Evolutionary conservation across 1,139 yeast species (phyloP).

Genomic region (Yamadazyma epiphylla): DNA sequence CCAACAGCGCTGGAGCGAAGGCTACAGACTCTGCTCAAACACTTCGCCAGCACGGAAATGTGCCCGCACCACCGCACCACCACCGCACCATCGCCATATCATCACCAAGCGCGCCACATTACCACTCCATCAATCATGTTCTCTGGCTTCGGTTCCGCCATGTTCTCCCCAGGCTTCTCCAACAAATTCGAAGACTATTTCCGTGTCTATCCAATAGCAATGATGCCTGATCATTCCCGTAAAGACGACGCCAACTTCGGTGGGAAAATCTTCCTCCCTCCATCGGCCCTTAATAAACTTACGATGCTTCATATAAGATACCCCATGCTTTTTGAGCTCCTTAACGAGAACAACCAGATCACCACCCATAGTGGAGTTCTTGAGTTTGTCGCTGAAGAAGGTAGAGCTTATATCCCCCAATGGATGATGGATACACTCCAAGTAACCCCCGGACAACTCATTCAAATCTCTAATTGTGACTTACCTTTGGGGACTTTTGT

Average conservation of each 20-base stretch:
- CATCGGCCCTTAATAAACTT: slow-evolving; percentile 83
- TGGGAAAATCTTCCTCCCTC: slow-evolving; percentile 95
- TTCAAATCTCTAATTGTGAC: slow-evolving; percentile 73
- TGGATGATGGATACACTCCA: slow-evolving; percentile 91
- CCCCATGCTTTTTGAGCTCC: slow-evolving; percentile 89
- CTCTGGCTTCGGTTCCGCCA: slow-evolving; percentile 41
- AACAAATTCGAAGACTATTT: slow-evolving; percentile 70
- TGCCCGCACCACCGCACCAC: too few species aligned
- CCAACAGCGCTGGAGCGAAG: too few species aligned
- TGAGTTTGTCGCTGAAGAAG: slow-evolving; percentile 97
- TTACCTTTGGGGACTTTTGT: slow-evolving; percentile 85
- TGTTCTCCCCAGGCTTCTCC: slow-evolving; percentile 34
- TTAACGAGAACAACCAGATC: slow-evolving; percentile 56
- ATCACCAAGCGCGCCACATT: too few species aligned
- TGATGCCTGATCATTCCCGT: slow-evolving; percentile 82
- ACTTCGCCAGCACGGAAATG: too few species aligned
- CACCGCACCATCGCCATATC: too few species aligned
- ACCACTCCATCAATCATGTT: slow-evolving; percentile 40
- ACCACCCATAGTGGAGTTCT: slow-evolving; percentile 89
- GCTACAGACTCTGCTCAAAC: too few species aligned
- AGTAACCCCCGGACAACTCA: slow-evolving; percentile 72
- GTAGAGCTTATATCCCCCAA: slow-evolving; percentile 88
- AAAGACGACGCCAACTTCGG: slow-evolving; percentile 87
- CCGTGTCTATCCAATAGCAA: slow-evolving; percentile 85
- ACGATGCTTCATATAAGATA: slow-evolving; percentile 85